phyloP scores from a whole-genome alignment of 106 monocot species.

The Apostasia shenzhenica region DNA sequence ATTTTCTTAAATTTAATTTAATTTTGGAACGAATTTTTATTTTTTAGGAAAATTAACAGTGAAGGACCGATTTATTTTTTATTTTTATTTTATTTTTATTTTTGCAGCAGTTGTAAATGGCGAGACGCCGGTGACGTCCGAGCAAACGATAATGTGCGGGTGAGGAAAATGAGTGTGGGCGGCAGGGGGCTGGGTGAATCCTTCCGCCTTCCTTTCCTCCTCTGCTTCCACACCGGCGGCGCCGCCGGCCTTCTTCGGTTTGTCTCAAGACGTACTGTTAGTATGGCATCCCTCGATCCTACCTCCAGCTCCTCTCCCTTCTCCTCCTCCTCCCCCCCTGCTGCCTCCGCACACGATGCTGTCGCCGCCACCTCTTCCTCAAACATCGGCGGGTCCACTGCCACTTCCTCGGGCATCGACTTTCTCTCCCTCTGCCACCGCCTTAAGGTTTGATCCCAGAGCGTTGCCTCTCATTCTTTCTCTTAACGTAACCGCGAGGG shows the following conservation, averaged over 20 bases:
- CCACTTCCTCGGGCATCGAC: neutral
- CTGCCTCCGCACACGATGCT: constrained; percentile 12
- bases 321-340: neutral
- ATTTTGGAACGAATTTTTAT: too few relatives aligned
- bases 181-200: neutral
- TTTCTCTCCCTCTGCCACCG: constrained; percentile 8
- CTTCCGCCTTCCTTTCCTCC: neutral
- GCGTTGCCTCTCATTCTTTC: neutral
- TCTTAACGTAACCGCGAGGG: neutral
- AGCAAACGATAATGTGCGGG: too few relatives aligned
- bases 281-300: constrained; percentile 7
- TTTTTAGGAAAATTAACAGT: too few relatives aligned
- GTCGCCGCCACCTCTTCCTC: constrained; percentile 4
- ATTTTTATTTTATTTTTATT: too few relatives aligned
- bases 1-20: too few relatives aligned
- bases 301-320: constrained; percentile 1
- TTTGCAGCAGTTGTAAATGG: too few relatives aligned
- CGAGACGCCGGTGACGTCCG: too few relatives aligned
- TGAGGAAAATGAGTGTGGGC: neutral
- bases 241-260: neutral
- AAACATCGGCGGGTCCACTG: constrained; percentile 27
- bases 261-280: constrained; percentile 15
- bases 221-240: neutral
- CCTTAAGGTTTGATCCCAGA: neutral
- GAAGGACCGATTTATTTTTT: too few relatives aligned